phyloP scores from a whole-genome alignment of 164 flowering plant species.

The Annona squamosa region DNA sequence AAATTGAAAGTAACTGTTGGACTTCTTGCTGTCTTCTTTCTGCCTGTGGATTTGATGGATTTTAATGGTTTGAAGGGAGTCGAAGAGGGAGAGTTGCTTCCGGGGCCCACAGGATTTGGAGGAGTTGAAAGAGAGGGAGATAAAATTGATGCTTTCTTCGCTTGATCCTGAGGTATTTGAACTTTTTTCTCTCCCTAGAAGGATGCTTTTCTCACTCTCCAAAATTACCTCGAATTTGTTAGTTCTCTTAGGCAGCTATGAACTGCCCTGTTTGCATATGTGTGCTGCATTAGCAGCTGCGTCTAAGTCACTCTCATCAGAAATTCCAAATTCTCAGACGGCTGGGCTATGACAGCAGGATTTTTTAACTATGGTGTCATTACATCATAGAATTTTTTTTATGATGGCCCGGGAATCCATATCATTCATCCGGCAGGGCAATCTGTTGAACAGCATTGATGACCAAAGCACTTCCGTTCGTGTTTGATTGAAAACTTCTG shows the following conservation, averaged over 20 bases:
- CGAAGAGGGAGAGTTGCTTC: neutral
- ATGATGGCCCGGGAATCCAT: neutral
- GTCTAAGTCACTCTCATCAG: too few species aligned
- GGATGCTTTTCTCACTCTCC: neutral
- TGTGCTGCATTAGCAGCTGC: too few species aligned
- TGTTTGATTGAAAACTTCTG: neutral
- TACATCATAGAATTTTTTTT: neutral
- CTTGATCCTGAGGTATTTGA: conserved; percentile 74
- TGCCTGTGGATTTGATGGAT: neutral
- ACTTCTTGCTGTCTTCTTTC: too few species aligned
- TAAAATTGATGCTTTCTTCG: conserved; percentile 38
- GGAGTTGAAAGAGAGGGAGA: conserved; percentile 23
- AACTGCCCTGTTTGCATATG: too few species aligned
- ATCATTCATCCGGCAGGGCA: neutral
- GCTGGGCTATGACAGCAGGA: too few species aligned
- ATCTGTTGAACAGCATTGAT: neutral
- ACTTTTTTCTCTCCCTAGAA: neutral
- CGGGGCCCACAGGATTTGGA: conserved; percentile 1
- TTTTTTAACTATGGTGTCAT: too few species aligned
- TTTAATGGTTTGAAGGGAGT: conserved; percentile 3
- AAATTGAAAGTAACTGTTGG: neutral
- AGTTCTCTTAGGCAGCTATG: too few species aligned
- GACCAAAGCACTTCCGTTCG: neutral
- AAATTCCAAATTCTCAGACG: too few species aligned
- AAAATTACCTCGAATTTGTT: too few species aligned